Conservation (phyloP, 805 yeast genomes). For the Starmerella bombicola region DNA sequence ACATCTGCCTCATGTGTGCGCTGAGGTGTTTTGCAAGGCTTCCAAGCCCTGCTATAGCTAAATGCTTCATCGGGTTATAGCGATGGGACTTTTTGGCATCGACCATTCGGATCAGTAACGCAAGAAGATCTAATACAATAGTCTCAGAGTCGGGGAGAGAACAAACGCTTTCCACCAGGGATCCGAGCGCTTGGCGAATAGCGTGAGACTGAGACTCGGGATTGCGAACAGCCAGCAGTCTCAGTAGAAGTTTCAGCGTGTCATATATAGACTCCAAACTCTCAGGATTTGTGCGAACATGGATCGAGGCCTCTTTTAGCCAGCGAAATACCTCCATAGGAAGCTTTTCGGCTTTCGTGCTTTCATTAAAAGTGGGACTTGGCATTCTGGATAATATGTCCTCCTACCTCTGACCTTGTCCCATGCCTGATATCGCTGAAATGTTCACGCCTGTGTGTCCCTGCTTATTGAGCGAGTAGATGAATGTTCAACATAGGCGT, state of each 20-base stretch:
- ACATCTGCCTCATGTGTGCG: conserved; percentile 17
- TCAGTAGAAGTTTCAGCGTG: conserved; percentile 15
- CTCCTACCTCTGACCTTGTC: too few species aligned
- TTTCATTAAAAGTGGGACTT: conserved; percentile 14
- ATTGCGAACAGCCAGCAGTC: conserved; percentile 19
- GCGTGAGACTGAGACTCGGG: conserved; percentile 21
- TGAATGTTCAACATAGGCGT: too few species aligned
- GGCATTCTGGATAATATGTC: too few species aligned
- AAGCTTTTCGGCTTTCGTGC: conserved; percentile 15
- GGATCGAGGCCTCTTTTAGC: conserved; percentile 17
- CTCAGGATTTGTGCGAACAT: conserved; percentile 10
- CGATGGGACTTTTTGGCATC: conserved; percentile 14
- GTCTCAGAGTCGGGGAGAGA: conserved; percentile 12
- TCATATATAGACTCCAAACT: conserved; percentile 11
- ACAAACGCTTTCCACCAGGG: conserved; percentile 15
- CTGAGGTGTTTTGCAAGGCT: conserved; percentile 8
- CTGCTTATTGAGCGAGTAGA: too few species aligned
- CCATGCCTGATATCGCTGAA: too few species aligned
- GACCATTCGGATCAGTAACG: conserved; percentile 17
- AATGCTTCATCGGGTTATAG: conserved; percentile 21
- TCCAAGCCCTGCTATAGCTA: conserved; percentile 21
- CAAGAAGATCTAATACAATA: conserved; percentile 14
- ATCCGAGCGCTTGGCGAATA: conserved; percentile 18
- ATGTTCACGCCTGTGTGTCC: too few species aligned
- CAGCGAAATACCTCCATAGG: conserved; percentile 15